phyloP scores from a whole-genome alignment of 805 yeast species.

The Naumovozyma dairenensis region DNA sequence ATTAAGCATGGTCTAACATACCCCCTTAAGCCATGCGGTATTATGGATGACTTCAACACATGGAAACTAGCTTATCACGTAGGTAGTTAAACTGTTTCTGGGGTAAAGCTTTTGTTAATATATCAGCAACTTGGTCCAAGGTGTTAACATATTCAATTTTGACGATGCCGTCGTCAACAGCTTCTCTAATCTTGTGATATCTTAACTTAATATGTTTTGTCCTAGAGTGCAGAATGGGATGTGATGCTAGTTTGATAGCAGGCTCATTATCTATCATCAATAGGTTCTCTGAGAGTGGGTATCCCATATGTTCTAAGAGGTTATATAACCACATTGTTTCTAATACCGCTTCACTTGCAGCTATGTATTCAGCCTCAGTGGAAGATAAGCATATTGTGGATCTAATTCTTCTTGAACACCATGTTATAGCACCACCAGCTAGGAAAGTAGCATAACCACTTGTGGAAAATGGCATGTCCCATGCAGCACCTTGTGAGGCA shows the following conservation, averaged over 20 bases:
- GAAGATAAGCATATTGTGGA: constrained; percentile 6
- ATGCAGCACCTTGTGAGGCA: constrained; percentile 6
- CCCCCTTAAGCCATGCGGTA: too few relatives aligned
- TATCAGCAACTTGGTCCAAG: background rate
- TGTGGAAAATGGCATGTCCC: constrained; percentile 7
- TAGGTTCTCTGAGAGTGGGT: background rate
- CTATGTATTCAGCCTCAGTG: constrained; percentile 8
- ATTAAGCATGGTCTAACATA: too few relatives aligned
- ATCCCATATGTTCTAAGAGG: background rate
- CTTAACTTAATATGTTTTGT: constrained; percentile 3
- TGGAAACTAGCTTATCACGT: too few relatives aligned
- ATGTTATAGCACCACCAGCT: constrained; percentile 5
- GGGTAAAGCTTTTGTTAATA: constrained; percentile 1
- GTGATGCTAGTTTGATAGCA: background rate
- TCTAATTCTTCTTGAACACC: background rate
- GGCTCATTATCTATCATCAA: constrained; percentile 1
- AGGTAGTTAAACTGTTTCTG: too few relatives aligned
- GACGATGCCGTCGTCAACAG: background rate
- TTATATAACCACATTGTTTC: constrained; percentile 1
- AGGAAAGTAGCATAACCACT: constrained; percentile 6
- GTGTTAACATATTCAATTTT: background rate
- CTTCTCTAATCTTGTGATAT: constrained; percentile 1
- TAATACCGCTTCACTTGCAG: constrained; percentile 7
- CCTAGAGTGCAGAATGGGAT: constrained; percentile 1
- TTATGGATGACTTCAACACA: too few relatives aligned